Evolutionary conservation across 345 rosid species (phyloP).

Genomic region (Lumnitzera littorea): DNA sequence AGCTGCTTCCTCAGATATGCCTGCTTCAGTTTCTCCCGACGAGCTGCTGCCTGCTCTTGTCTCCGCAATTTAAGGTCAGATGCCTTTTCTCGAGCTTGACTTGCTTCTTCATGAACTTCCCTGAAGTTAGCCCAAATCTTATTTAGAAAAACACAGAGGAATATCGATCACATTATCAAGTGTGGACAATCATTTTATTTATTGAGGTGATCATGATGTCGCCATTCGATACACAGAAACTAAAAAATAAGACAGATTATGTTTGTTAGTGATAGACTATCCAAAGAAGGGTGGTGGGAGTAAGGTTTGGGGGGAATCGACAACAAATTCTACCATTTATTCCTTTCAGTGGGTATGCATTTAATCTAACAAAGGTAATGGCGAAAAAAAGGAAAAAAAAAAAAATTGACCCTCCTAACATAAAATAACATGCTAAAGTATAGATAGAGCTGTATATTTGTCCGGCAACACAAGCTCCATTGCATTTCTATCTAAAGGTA

Average conservation of each 20-base stretch:
- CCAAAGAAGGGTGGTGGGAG: too few relatives aligned
- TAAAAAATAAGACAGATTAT: too few relatives aligned
- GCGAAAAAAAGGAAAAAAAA: too few relatives aligned
- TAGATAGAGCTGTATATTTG: too few relatives aligned
- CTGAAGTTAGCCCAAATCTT: slow-evolving; percentile 22
- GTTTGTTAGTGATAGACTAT: too few relatives aligned
- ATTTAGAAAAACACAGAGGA: not conserved
- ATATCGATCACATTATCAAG: not conserved
- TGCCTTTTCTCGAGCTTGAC: slow-evolving; percentile 69
- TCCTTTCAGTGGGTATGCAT: too few relatives aligned
- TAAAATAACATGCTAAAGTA: too few relatives aligned
- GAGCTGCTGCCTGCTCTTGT: slow-evolving; percentile 66
- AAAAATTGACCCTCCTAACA: too few relatives aligned
- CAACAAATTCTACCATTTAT: not conserved
- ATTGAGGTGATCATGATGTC: not conserved
- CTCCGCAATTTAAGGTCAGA: slow-evolving; percentile 61
- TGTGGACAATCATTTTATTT: not conserved
- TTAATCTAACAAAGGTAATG: too few relatives aligned
- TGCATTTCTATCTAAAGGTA: too few relatives aligned
- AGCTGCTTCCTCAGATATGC: slow-evolving; percentile 80
- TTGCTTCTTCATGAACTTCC: slow-evolving; percentile 90
- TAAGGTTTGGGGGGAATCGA: not conserved
- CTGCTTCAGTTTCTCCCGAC: slow-evolving; percentile 73
- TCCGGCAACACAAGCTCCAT: too few relatives aligned
- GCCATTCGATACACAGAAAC: too few relatives aligned